These are phyloP conservation scores for Ascosphaera aggregata DNA, from an alignment of 2,329 filamentous ascomycete genomes.

Conservation along the genomic window DNA sequence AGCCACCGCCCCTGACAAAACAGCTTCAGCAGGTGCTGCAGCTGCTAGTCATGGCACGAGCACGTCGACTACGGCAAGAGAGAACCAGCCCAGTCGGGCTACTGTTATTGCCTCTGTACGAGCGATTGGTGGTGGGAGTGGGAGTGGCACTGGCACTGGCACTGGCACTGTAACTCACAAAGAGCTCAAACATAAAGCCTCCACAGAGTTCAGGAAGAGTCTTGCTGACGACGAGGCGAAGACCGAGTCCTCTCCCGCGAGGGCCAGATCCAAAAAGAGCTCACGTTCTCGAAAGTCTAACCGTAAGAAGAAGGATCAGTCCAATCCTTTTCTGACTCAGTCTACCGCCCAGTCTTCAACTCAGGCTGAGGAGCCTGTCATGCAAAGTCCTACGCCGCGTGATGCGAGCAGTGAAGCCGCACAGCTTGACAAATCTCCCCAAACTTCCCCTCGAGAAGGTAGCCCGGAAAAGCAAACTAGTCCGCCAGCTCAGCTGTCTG, in stretches of 20 bases:
- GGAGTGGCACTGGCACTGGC: too few species aligned
- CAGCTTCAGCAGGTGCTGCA: neutral
- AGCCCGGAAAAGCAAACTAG: too few species aligned
- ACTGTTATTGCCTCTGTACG: neutral
- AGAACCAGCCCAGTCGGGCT: neutral
- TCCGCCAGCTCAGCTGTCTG: too few species aligned
- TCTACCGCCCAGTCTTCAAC: neutral
- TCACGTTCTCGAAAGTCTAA: neutral
- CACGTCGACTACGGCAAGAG: neutral
- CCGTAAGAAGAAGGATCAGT: neutral
- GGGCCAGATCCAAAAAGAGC: neutral
- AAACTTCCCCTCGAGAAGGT: too few species aligned
- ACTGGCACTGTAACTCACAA: neutral
- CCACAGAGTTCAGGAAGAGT: neutral
- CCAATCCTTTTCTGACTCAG: neutral
- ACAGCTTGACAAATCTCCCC: too few species aligned
- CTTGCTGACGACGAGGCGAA: neutral
- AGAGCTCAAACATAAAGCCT: neutral
- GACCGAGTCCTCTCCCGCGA: neutral
- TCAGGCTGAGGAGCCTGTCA: neutral
- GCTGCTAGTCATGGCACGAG: neutral
- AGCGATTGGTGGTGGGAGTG: too few species aligned
- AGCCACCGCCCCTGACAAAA: neutral
- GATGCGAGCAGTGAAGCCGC: too few species aligned
- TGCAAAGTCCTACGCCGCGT: too few species aligned